Evolutionary conservation across 2,329 filamentous ascomycete species (phyloP), one percentile per base, ranked within the genome.

Genomic region (Macrophomina tecta): DNA sequence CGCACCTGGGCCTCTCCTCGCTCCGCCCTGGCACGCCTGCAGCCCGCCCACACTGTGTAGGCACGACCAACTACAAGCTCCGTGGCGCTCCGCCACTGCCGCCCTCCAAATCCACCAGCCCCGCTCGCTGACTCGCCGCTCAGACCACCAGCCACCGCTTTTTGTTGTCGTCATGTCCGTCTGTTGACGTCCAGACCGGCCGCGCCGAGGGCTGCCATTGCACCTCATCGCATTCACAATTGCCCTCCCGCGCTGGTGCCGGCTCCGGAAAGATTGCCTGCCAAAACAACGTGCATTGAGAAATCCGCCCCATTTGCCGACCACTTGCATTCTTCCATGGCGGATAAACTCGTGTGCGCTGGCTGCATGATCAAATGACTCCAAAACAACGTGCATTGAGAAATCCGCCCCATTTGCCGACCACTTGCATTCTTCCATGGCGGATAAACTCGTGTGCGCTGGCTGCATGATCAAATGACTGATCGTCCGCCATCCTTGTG

Each of bases 61-160:
- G 11, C n/a, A 23, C 32, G 28, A 30, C 58, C 58, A 62, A 62
- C 58, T 48, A 62, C 58, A 62, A 62, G 58, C 58, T 62, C 58
- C 58, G 45, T 62, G 58, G 58, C 58, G 58, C 56, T 36, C 58
- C 58, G 58, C 58, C 58, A 62, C 58, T 62, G 45, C 58, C 58
- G 58, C 32, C 32, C 58, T 18, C n/a, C 58, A 14, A 12, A 49
- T 49, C 58, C 58, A 62, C 58, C 58, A 51, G 58, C 58, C 58
- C 58, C 58, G 58, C 58, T 14, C n/a, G 45, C 45, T 62, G 58
- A 62, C 58, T 62, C 58, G 58, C 32, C 56, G 45, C 58, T 62
- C 58, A 62, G 45, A 62, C 58, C 58, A 51, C 58, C 58, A 49
- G 58, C 58, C 58, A 62, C 58, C 58, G 58, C 58, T 38, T 40